Evolutionary conservation across 768 basidiomycete genomes (phyloP), one percentile per base, ranked within the genome.

Genomic region (Suillus clintonianus): DNA sequence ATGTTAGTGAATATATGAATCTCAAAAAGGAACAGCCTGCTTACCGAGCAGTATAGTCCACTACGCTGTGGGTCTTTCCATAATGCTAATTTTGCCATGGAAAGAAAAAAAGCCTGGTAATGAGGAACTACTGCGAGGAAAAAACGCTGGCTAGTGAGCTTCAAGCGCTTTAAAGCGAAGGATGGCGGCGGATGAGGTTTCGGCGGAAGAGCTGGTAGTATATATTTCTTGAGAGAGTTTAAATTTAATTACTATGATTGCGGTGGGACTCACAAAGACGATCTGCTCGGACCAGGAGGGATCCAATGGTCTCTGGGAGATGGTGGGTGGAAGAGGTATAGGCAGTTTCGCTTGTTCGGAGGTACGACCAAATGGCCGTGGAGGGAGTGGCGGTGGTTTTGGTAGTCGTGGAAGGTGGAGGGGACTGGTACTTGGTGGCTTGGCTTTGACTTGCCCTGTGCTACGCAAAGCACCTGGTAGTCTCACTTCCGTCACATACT

Each of bases 401-500:
- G 56, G 37, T 56, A 27, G 17, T 17, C 10, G 37, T 17, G 55
- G 37, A 57, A 57, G 55, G 37, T 22, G 55, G 10, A 57, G 37
- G 37, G 55, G 39, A 17, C 55, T 27, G 8, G 11, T 47, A 41
- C 37, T 39, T 41, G 55, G 11, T 34, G 24, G 11, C 39, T 57
- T 27, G 39, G 39, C 10, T 10, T 41, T 57, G 54, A 76, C 70
- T 58, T 65, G 65, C 64, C 78, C 76, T 9, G 71, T 72, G 11
- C 22, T 22, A 14, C 37, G 48, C 24, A 64, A 47, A 73, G 77
- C 61, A 47, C 60, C 41, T 19, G 79, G 70, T 15, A 79, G 62
- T 48, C 75, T 76, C 9, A 88, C 85, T 73, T 90, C 89, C 13
- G 80, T 83, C 5, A 89, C 85, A 76, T 87, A 83, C 88, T 89